Evolutionary conservation across 2,329 filamentous ascomycete genomes (phyloP), one percentile per base, ranked within the genome.

Genomic region (Cladosporium sp.): DNA sequence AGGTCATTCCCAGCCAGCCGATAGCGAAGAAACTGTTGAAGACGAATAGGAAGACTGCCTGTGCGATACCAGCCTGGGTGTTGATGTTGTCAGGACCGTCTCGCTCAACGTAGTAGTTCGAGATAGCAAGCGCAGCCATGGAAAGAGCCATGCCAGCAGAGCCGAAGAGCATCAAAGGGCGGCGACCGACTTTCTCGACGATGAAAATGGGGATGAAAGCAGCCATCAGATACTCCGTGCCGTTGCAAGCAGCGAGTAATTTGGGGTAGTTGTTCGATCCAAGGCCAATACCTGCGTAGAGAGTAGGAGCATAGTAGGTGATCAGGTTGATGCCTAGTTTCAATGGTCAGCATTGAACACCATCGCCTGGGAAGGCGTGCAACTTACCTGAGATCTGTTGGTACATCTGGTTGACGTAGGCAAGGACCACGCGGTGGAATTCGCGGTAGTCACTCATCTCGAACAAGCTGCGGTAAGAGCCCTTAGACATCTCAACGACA

Each of bases 121-220:
- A 58, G 9, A 60, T 57, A 5, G 60, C 64, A 8, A 65, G 53
- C 6, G 65, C 55, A 9, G 56, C 58, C 62, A 65, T 66, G 4
- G 60, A 67, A 38, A 41, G 7, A 1, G 48, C 41, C 52, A 51
- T 51, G 18, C 80, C 80, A 32, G 78, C 68, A 0, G 79, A 78
- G 50, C 84, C 84, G 52, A 85, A 78, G n/a, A 88, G 68, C 82
- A 88, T 86, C 53, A 88, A 74, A 60, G 79, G 78, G 13, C 84
- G 77, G 18, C 84, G 68, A 25, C 71, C 71, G 43, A 72, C 64
- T 38, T 65, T 67, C 52, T 75, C 71, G 47, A 74, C 66, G 20
- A 72, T 68, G 48, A 72, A 72, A 35, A 75, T 67, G 1, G 72
- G 67, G 12, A 75, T 56, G 60, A 69, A 68, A 2, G 71, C 74